These are phyloP conservation scores for Gossypium thurberi DNA, from an alignment of 345 rosid genomes.

Conservation along the genomic window DNA sequence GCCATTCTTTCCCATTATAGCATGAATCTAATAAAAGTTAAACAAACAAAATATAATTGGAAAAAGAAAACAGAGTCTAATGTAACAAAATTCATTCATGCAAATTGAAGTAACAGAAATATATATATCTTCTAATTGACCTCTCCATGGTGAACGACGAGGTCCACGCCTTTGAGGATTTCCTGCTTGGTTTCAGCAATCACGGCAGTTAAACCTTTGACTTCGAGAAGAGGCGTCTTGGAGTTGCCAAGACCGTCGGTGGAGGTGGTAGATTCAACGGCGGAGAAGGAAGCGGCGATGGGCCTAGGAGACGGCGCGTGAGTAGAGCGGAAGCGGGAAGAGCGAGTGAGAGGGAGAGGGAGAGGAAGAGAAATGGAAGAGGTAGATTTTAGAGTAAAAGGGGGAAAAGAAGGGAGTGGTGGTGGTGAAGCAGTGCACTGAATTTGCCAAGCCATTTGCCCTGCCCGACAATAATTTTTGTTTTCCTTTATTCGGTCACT, in stretches of 20 bases:
- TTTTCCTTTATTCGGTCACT: not conserved
- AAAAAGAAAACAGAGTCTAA: not conserved
- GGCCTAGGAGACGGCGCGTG: not conserved
- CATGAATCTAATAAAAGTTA: constrained; percentile 52
- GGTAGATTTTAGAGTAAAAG: not conserved
- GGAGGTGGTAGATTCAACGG: constrained; percentile 2
- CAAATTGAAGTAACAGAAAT: not conserved
- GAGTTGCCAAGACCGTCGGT: not conserved
- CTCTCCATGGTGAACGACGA: constrained; percentile 82
- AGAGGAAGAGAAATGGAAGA: not conserved
- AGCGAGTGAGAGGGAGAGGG: not conserved
- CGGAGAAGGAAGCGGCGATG: not conserved
- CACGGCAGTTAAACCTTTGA: constrained; percentile 70
- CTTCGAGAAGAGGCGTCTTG: constrained; percentile 65
- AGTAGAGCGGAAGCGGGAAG: not conserved
- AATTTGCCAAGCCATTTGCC: not conserved
- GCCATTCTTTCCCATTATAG: constrained; percentile 96
- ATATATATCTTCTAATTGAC: constrained; percentile 21
- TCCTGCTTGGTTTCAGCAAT: constrained; percentile 73
- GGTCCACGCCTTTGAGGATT: constrained; percentile 77
- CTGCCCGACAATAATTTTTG: not conserved
- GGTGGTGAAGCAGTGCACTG: constrained; percentile 9
- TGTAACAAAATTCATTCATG: not conserved
- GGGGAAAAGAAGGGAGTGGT: not conserved
- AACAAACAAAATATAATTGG: not conserved